Percentiles rank a stretch among this genome's conserved stretches.
These are phyloP conservation scores for Trichophyton rubrum DNA, from an alignment of 2,329 filamentous ascomycete species.

Conservation along the genomic window DNA sequence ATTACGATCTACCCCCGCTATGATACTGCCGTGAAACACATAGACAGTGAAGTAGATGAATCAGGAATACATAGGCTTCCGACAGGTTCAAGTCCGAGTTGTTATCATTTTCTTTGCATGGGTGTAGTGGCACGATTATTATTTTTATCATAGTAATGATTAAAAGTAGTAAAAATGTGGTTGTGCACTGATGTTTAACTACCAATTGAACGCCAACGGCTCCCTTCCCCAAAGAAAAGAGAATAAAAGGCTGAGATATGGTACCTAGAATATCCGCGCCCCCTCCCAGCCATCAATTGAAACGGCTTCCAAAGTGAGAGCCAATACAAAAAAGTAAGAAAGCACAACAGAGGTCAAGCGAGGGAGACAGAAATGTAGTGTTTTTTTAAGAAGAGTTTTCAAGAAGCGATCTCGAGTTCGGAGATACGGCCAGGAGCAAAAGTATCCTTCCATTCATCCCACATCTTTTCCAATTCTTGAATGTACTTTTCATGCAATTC, in stretches of 20 bases:
- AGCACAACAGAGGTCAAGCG: neutral
- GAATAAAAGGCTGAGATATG: neutral
- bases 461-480: conserved; percentile 39
- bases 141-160: neutral
- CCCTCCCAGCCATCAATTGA: neutral
- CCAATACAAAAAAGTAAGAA: neutral
- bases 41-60: neutral
- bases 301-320: neutral
- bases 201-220: neutral
- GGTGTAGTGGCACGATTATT: neutral
- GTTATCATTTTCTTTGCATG: neutral
- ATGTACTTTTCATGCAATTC: conserved; percentile 69
- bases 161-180: neutral
- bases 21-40: neutral
- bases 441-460: conserved; percentile 36
- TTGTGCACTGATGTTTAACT: neutral
- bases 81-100: neutral
- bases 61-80: neutral
- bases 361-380: neutral
- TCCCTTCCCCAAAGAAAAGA: neutral
- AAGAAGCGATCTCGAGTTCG: conserved; percentile 35
- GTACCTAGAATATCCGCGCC: neutral
- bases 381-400: conserved; percentile 4
- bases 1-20: neutral
- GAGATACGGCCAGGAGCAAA: conserved; percentile 33